phyloP scores from a whole-genome alignment of 176 grass and related monocot species.

The Aegilops longissima region DNA sequence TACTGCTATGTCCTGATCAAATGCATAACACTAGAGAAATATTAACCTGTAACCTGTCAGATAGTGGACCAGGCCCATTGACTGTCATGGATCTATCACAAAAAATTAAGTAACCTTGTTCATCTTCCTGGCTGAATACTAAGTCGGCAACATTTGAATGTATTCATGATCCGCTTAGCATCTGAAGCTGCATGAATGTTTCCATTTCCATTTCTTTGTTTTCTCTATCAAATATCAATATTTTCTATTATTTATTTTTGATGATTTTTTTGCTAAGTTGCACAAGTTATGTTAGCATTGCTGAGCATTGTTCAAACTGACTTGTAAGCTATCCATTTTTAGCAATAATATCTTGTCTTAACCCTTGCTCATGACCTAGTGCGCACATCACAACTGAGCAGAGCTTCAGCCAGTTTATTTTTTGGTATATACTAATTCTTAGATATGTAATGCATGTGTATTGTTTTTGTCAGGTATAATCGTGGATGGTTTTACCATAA shows the following conservation, averaged over 20 bases:
- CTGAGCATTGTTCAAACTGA: too few relatives aligned
- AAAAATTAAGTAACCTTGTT: not conserved
- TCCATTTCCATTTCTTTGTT: not conserved
- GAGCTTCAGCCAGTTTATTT: not conserved
- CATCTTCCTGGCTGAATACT: not conserved
- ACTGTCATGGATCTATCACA: not conserved
- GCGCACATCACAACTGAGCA: not conserved
- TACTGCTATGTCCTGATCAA: slow-evolving; percentile 9
- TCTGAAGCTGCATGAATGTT: not conserved
- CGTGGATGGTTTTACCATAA: slow-evolving; percentile 98
- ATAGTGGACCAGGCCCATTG: not conserved
- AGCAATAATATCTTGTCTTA: not conserved
- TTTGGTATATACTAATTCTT: not conserved
- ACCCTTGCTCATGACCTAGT: not conserved
- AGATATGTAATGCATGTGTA: slow-evolving; percentile 15
- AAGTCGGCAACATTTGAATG: not conserved
- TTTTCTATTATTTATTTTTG: not conserved
- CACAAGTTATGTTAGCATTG: not conserved
- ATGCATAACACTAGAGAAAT: not conserved
- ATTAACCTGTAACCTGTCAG: not conserved
- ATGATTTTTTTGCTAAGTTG: not conserved
- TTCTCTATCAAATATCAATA: not conserved
- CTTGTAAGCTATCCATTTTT: too few relatives aligned
- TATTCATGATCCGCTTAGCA: not conserved
- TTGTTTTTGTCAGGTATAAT: slow-evolving; percentile 43